Base-by-base conservation (phyloP, 257 asterid species). In the Leptodermis oblonga region DNA sequence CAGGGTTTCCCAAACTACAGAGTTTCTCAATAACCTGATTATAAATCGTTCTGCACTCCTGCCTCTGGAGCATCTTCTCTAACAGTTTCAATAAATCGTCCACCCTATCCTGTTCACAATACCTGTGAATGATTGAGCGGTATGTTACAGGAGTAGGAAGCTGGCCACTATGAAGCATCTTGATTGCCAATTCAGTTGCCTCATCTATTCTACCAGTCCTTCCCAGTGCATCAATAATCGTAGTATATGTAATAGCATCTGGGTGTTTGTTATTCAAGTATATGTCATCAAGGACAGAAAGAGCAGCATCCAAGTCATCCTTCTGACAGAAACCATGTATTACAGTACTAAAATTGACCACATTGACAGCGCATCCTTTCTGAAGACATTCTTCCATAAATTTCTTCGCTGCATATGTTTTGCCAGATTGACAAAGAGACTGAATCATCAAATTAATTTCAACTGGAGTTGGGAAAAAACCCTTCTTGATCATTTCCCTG, bases 271-370 rank as follows among this genome's bases (percentile, higher is more conserved):
- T 82, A 59, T 75, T 87, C 85, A 93, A 83, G 83, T 88, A 93
- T 90, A 93, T 87, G 79, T 93, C 99, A 72, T 93, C 99, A 70
- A 93, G 85, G 42, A 93, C 90, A 3, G 99, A 93, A 17, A 93
- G 80, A 76, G 99, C 99, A 36, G 89, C 76, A n/a, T 76, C 96
- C 75, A 93, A 73, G 72, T 93, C 95, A 31, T 80, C 85, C 56
- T 74, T 86, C 70, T 70, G 80, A 83, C 97, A 90, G 79, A 90
- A 88, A 36, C 99, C 97, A 51, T 90, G 95, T 76, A 93, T 90
- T 64, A 93, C 84, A 28, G 94, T 71, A 45, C 97, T 90, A 73
- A 86, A 90, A 77, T 93, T 93, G 70, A 93, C 95, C 43, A 85
- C 96, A 77, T 88, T 93, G 65, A 90, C 81, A 53, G 95, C 94